Percentiles rank a stretch among this genome's conserved stretches.
phyloP scores from a whole-genome alignment of 2,329 filamentous ascomycete genomes.

The Colletotrichum tabaci region DNA sequence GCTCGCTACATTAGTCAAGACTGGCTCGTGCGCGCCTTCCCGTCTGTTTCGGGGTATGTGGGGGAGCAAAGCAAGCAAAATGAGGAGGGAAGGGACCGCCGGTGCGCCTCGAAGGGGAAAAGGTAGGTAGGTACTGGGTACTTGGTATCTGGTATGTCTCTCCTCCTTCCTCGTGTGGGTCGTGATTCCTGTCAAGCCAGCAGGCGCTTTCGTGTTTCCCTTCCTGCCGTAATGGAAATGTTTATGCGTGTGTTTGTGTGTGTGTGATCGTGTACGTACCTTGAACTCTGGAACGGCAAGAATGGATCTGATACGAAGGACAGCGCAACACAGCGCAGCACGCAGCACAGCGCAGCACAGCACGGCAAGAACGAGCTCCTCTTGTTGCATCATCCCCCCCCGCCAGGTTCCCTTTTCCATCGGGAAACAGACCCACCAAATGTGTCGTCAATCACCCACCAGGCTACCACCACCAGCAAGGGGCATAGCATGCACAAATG shows the following conservation, averaged over 20 bases:
- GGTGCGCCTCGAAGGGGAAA: not conserved
- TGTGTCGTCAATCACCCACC: slow-evolving; percentile 31
- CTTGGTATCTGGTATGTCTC: not conserved
- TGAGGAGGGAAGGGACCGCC: slow-evolving; percentile 3
- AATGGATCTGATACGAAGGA: not conserved
- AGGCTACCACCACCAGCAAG: not conserved
- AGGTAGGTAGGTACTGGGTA: not conserved
- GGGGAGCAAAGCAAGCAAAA: slow-evolving; percentile 2
- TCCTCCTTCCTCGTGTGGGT: slow-evolving; percentile 4
- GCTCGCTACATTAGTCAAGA: slow-evolving; percentile 1
- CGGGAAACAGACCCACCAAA: slow-evolving; percentile 14
- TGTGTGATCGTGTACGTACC: not conserved
- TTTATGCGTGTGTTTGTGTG: too few species aligned
- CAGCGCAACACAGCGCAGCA: too few species aligned
- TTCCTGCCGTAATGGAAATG: not conserved
- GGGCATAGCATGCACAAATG: not conserved
- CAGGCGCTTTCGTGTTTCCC: not conserved
- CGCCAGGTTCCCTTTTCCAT: slow-evolving; percentile 13
- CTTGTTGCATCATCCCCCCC: not conserved
- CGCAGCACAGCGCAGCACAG: not conserved
- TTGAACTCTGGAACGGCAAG: slow-evolving; percentile 1
- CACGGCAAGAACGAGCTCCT: not conserved
- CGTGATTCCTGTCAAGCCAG: not conserved
- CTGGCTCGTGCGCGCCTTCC: slow-evolving; percentile 35
- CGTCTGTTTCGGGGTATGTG: slow-evolving; percentile 40